Evolutionary conservation across 495 filamentous ascomycete genomes (phyloP).

Genomic region (Pseudomonodictys pantanalensis): DNA sequence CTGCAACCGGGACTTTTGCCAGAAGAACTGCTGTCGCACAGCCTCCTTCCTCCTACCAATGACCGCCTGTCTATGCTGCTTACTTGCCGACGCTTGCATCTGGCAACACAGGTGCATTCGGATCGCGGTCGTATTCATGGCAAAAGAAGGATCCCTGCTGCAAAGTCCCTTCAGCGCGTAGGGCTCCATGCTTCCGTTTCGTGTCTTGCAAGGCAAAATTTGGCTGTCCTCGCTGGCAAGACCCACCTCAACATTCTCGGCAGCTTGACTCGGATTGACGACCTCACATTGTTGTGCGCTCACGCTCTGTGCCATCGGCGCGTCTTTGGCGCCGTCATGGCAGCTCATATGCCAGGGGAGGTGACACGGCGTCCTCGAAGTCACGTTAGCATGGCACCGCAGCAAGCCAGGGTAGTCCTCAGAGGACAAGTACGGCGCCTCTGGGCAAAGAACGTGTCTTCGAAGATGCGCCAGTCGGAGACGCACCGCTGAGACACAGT

Average conservation of each 20-base stretch:
- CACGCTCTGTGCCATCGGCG: constrained; percentile 14
- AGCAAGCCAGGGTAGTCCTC: constrained; percentile 8
- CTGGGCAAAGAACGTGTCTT: constrained; percentile 6
- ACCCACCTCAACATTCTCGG: constrained; percentile 15
- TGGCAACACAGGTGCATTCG: constrained; percentile 6
- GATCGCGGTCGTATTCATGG: constrained; percentile 8
- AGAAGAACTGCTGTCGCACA: constrained; percentile 23
- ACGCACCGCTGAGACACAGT: constrained; percentile 1
- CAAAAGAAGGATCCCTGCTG: constrained; percentile 10
- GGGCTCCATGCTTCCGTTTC: constrained; percentile 15
- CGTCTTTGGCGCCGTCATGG: not conserved
- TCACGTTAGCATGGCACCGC: constrained; percentile 31
- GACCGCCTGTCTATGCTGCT: constrained; percentile 9
- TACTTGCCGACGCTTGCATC: constrained; percentile 2
- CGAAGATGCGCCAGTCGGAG: constrained; percentile 16
- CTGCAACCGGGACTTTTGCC: constrained; percentile 32
- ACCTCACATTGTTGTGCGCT: not conserved
- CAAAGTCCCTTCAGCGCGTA: constrained; percentile 9
- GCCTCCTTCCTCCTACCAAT: constrained; percentile 29
- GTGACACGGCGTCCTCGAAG: constrained; percentile 20
- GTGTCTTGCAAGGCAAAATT: constrained; percentile 18
- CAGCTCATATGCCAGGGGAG: constrained; percentile 5
- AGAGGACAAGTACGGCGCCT: not conserved
- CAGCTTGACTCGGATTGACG: constrained; percentile 7
- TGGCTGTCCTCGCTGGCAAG: constrained; percentile 13